Evolutionary conservation across 2,329 filamentous ascomycete species (phyloP), one percentile per base, ranked within the genome.

Genomic region (Hypoxylon sp.): DNA sequence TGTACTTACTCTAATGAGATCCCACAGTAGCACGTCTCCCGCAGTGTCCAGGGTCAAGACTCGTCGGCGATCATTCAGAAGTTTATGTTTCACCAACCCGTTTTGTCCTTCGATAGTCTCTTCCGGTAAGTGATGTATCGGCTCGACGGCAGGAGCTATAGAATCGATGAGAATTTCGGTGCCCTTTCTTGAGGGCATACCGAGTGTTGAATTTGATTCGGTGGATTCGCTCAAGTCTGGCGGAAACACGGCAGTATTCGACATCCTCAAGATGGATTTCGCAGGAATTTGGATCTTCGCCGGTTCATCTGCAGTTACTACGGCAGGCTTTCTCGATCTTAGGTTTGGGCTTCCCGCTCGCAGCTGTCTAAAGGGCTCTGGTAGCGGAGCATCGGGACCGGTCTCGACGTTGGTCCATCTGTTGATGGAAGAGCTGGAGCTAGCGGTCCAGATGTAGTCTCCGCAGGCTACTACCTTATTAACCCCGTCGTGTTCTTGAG

Each of bases 41-140:
- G 94, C 93, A 2, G 95, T 97, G 74, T 99, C 95, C 48, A 97
- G 79, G 0, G 95, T 99, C 63, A 99, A 79, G 3, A 96, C 93
- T 57, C 92, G 85, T 70, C 91, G 89, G 65, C 94, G 85, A 72
- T 99, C 94, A 73, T 96, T 98, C 59, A 99, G 81, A 66, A 98
- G 83, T 68, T 89, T 88, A 73, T 97, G 91, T 75, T 98, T 99
- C 60, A 98, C 92, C 49, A 99, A 78, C 8, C 95, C 95, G 75
- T 97, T 94, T 69, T 97, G 93, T 1, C 95, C 95, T 75, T 97
- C 92, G 43, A 99, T 95, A 0, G 90, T 92, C 72, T 94, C 91
- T 63, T 88, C 85, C 1, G 89, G 89, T 50, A 88, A 73, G 48
- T 86, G 79, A 67, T 90, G 83, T 47, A 92, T 82, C 1, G 91